These are phyloP conservation scores for Silybum marianum DNA, from an alignment of 129 eudicot species.

Conservation along the genomic window DNA sequence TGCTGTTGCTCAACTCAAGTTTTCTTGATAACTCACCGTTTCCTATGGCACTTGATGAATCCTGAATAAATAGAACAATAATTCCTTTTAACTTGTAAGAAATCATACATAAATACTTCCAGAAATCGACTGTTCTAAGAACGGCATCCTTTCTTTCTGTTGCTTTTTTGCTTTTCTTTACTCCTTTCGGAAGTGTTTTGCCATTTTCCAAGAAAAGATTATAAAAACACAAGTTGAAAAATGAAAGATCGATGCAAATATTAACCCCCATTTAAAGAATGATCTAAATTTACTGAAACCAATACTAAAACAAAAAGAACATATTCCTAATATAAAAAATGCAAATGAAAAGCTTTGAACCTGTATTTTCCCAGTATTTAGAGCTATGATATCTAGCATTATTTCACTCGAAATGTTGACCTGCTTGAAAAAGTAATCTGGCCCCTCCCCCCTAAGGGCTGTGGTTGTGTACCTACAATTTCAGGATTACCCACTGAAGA, in stretches of 20 bases:
- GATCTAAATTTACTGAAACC: constrained; percentile 5
- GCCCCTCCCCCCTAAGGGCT: constrained; percentile 30
- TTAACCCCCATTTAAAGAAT: background rate
- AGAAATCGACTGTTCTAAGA: background rate
- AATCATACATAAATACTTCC: background rate
- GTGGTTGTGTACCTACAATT: constrained; percentile 60
- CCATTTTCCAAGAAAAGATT: background rate
- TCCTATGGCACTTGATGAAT: constrained; percentile 33
- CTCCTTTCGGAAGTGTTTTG: background rate
- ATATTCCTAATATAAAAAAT: background rate
- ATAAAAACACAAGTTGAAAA: background rate
- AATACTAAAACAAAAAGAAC: background rate
- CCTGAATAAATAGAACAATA: constrained; percentile 36
- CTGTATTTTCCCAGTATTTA: constrained; percentile 50
- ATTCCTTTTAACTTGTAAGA: background rate
- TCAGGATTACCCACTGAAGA: constrained; percentile 33
- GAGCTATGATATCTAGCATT: constrained; percentile 49
- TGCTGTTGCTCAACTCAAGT: constrained; percentile 53
- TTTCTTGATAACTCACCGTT: constrained; percentile 44
- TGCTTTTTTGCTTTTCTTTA: background rate
- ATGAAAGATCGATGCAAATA: background rate
- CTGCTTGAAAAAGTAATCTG: constrained; percentile 35
- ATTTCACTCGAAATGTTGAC: constrained; percentile 42
- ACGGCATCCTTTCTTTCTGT: background rate
- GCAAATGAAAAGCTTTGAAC: constrained; percentile 26